phyloP scores from a whole-genome alignment of 495 filamentous ascomycete species.

The Penicillium silybi region DNA sequence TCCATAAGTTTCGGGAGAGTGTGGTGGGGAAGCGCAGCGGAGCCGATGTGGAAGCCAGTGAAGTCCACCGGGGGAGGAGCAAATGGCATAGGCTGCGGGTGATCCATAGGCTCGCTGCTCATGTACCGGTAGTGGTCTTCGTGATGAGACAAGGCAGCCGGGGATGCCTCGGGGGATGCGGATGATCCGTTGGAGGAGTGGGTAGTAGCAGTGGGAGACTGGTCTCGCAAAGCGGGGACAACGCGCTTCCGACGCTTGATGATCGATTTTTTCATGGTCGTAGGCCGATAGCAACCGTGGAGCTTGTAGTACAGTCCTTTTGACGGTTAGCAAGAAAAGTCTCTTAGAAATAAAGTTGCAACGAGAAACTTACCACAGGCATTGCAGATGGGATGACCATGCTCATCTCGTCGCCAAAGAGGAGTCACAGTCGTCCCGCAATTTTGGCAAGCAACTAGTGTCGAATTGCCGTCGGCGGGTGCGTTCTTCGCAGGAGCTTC shows the following conservation, averaged over 20 bases:
- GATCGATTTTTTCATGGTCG: slow-evolving; percentile 94
- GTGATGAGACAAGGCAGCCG: slow-evolving; percentile 51
- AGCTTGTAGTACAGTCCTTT: slow-evolving; percentile 95
- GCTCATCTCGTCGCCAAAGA: slow-evolving; percentile 91
- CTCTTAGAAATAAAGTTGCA: background rate
- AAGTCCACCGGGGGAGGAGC: slow-evolving; percentile 51
- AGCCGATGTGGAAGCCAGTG: slow-evolving; percentile 40
- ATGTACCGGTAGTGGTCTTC: slow-evolving; percentile 54
- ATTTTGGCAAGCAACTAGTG: slow-evolving; percentile 93
- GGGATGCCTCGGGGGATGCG: slow-evolving; percentile 41
- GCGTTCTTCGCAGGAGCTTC: slow-evolving; percentile 21
- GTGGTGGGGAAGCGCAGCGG: slow-evolving; percentile 38
- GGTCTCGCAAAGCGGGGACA: slow-evolving; percentile 71
- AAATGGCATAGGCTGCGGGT: slow-evolving; percentile 29
- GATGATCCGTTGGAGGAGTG: slow-evolving; percentile 46
- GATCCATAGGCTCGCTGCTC: slow-evolving; percentile 35
- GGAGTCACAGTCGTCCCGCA: slow-evolving; percentile 96
- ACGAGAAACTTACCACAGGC: slow-evolving; percentile 74
- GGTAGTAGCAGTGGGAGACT: slow-evolving; percentile 39
- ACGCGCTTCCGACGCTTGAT: slow-evolving; percentile 97
- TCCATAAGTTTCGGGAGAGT: slow-evolving; percentile 41
- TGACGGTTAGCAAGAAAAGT: background rate
- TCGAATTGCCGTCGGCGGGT: slow-evolving; percentile 53
- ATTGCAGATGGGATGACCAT: slow-evolving; percentile 96
- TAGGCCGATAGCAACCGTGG: slow-evolving; percentile 86